phyloP scores from a whole-genome alignment of 2,329 filamentous ascomycete genomes.

The Aspergillus transmontanensis region DNA sequence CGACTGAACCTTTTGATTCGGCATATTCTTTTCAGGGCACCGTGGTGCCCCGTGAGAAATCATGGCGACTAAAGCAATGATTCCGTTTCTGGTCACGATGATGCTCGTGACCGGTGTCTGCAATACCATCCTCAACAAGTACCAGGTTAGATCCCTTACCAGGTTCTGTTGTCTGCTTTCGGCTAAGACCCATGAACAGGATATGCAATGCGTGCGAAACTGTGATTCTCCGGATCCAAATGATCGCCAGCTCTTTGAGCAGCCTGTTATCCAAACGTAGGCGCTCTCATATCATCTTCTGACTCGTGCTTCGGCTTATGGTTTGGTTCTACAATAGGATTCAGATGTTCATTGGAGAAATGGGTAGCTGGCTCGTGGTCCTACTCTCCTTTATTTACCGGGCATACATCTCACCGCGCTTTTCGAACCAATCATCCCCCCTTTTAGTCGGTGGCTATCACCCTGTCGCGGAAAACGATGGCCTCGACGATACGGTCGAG shows the following conservation, averaged over 20 bases:
- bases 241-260: conserved; percentile 77
- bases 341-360: conserved; percentile 97
- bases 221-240: conserved; percentile 72
- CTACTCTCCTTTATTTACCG: conserved; percentile 68
- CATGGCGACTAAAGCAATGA: conserved; percentile 72
- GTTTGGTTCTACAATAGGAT: conserved; percentile 44
- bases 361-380: conserved; percentile 93
- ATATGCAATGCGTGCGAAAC: conserved; percentile 94
- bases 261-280: conserved; percentile 89
- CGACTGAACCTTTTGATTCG: neutral
- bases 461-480: conserved; percentile 58
- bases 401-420: conserved; percentile 50
- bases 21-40: conserved; percentile 7
- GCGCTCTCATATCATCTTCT: conserved; percentile 14
- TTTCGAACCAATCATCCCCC: conserved; percentile 43
- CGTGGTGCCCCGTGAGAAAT: conserved; percentile 13
- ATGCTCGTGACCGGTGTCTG: conserved; percentile 96
- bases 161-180: neutral
- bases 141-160: conserved; percentile 65
- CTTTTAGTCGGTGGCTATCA: conserved; percentile 63
- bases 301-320: neutral
- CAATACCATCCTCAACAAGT: conserved; percentile 96
- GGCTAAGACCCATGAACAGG: conserved; percentile 48
- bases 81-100: conserved; percentile 89
- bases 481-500: conserved; percentile 49